Base-by-base conservation (phyloP, 106 monocot species). In the Triglochin maritima region DNA sequence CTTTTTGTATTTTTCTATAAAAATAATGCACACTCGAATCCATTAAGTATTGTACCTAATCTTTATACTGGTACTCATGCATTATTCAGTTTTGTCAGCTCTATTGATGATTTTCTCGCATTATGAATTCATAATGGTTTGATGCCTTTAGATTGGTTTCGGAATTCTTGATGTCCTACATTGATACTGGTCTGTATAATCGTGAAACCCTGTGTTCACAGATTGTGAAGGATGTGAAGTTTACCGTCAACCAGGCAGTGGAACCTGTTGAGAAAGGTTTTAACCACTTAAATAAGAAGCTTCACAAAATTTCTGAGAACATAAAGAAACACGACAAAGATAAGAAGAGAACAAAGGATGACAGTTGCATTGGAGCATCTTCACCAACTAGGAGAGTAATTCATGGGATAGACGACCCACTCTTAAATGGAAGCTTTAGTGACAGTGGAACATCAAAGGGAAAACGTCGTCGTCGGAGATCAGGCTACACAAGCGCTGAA, bases 181-280 rank as follows among this genome's bases (percentile, higher is more conserved):
- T n/a, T 65, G 8, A 10, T 8, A 29, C 29, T 29, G 29, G 29
- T 29, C 29, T 29, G 29, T 29, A 29, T 29, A 29, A 29, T 29
- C 29, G 29, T 29, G 29, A 29, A 29, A 29, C 29, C 29, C 29
- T 29, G 29, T 29, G 29, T 44, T 62, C 70, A 62, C 74, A 95
- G 90, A 95, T 95, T 62, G 85, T 90, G 52, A 88, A 88, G 64
- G 95, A 96, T 79, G 74, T 96, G 67, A 96, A 86, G 81, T 96
- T 96, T 62, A 90, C 95, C 0, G 85, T 96, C 53, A 96, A 12
- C 49, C 95, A 96, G 16, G 95, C 90, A 2, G 87, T 87, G 54
- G 95, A 88, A 60, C 95, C 95, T 4, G 80, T 96, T 79, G 90
- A 96, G 81, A 90, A 90, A 74, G 85, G 87, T 51, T 66, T 96